These are phyloP conservation scores for Pythium coloratum DNA, from an alignment of 352 stramenopile species.

Conservation along the genomic window DNA sequence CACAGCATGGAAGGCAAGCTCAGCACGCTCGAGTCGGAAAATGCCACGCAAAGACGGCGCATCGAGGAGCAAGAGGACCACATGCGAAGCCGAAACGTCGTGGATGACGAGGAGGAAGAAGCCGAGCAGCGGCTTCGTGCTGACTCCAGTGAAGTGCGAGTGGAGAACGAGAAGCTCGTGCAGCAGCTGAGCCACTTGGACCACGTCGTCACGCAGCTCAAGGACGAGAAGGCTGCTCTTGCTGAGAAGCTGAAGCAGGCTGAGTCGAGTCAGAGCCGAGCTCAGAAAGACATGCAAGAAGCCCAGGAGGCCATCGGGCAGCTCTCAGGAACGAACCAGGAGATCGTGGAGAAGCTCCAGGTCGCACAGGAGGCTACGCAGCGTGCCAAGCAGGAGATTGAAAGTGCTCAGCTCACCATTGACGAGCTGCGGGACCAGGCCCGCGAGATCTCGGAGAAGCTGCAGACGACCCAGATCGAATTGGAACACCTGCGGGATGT, in stretches of 20 bases:
- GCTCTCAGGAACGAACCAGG: slow-evolving; percentile 53
- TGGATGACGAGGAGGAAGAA: slow-evolving; percentile 23
- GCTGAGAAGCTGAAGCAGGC: slow-evolving; percentile 18
- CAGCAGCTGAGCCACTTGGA: slow-evolving; percentile 34
- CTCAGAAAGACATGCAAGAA: slow-evolving; percentile 22
- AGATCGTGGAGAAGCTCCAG: slow-evolving; percentile 42
- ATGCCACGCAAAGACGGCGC: slow-evolving; percentile 13
- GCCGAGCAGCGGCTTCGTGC: slow-evolving; percentile 20
- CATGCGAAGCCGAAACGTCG: slow-evolving; percentile 14
- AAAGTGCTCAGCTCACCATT: slow-evolving; percentile 33
- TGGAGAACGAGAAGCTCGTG: slow-evolving; percentile 30
- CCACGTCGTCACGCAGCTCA: slow-evolving; percentile 27
- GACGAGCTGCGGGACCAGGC: slow-evolving; percentile 58
- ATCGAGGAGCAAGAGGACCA: slow-evolving; percentile 21
- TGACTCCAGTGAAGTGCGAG: slow-evolving; percentile 24
- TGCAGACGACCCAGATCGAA: slow-evolving; percentile 50
- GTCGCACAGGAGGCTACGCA: slow-evolving; percentile 44
- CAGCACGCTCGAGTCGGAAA: slow-evolving; percentile 20
- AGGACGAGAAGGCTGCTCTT: slow-evolving; percentile 28
- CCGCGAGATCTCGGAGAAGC: slow-evolving; percentile 53
- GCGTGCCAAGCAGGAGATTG: slow-evolving; percentile 27
- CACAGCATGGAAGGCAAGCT: slow-evolving; percentile 21
- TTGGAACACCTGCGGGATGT: slow-evolving; percentile 43
- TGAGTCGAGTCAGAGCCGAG: slow-evolving; percentile 21
- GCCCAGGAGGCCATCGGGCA: slow-evolving; percentile 41